A percentile compares a stretch with the other conserved stretches of the same genome.
Conservation (phyloP, 2,329 filamentous ascomycete genomes). For the Fusarium sp. region DNA sequence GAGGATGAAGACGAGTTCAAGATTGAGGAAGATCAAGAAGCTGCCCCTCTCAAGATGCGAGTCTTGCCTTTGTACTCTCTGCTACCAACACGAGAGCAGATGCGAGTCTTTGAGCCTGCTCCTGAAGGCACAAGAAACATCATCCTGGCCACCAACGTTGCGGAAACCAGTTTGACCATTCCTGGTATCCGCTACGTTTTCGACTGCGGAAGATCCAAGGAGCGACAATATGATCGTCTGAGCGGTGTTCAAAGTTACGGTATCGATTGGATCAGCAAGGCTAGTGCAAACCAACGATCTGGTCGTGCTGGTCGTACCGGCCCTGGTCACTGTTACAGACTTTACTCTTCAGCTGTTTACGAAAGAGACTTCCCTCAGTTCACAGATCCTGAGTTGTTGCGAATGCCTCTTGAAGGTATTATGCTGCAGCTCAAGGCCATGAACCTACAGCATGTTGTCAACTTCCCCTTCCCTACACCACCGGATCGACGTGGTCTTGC, state of each 20-base stretch:
- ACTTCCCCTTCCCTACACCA: slow-evolving; percentile 95
- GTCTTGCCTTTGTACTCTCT: slow-evolving; percentile 95
- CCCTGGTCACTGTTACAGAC: slow-evolving; percentile 92
- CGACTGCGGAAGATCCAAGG: slow-evolving; percentile 91
- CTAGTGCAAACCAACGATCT: slow-evolving; percentile 89
- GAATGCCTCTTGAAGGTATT: slow-evolving; percentile 92
- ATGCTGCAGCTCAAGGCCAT: slow-evolving; percentile 96
- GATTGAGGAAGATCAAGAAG: slow-evolving; percentile 71
- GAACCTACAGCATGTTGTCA: slow-evolving; percentile 88
- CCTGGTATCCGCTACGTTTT: slow-evolving; percentile 96
- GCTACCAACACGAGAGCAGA: slow-evolving; percentile 88
- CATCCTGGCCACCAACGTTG: slow-evolving; percentile 94
- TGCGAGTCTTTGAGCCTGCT: slow-evolving; percentile 87
- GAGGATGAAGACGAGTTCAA: slow-evolving; percentile 75
- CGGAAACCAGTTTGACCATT: slow-evolving; percentile 96
- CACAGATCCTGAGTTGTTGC: slow-evolving; percentile 86
- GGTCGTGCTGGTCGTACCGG: slow-evolving; percentile 96
- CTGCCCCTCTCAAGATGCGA: slow-evolving; percentile 80
- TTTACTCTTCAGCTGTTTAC: slow-evolving; percentile 95
- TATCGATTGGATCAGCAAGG: slow-evolving; percentile 97
- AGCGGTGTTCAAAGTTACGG: slow-evolving; percentile 97
- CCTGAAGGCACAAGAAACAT: slow-evolving; percentile 87
- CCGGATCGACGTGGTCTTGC: slow-evolving; percentile 81
- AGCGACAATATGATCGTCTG: slow-evolving; percentile 86
- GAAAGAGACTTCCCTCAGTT: slow-evolving; percentile 90